Percentiles rank a stretch among this genome's conserved stretches.
Conservation (phyloP, 371 early-diverging fungal species). For the Rhizomucor pusillus region DNA sequence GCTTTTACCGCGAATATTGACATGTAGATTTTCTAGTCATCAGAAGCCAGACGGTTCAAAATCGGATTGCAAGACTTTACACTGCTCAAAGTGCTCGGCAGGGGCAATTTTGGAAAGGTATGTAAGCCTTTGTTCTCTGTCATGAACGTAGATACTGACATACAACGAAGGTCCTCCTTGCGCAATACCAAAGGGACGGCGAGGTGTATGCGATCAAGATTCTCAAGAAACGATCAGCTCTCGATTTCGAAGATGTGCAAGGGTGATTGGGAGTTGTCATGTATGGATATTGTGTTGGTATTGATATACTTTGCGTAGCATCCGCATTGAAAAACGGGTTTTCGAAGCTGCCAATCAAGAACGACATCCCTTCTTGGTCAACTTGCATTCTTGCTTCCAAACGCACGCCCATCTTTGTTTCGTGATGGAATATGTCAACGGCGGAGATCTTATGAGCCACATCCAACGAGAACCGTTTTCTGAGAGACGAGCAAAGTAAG, state of each 20-base stretch:
- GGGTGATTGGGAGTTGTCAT: constrained; percentile 29
- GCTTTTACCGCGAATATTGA: neutral
- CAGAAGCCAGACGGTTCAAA: constrained; percentile 2
- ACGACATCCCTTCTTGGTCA: constrained; percentile 95
- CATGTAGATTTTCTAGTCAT: neutral
- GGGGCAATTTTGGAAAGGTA: constrained; percentile 98
- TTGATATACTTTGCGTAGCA: constrained; percentile 25
- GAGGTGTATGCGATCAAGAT: constrained; percentile 96
- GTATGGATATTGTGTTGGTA: neutral
- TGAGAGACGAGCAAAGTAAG: constrained; percentile 78
- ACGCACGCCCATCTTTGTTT: constrained; percentile 92
- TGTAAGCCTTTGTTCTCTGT: neutral
- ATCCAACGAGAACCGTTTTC: constrained; percentile 86
- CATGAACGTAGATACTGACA: neutral
- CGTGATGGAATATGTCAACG: constrained; percentile 98
- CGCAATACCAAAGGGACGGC: constrained; percentile 79
- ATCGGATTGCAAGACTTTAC: constrained; percentile 77
- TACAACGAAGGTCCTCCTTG: constrained; percentile 87
- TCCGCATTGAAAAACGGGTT: constrained; percentile 91
- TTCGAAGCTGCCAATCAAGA: constrained; percentile 84
- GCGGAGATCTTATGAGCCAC: constrained; percentile 99
- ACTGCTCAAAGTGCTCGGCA: constrained; percentile 92
- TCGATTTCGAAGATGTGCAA: constrained; percentile 91
- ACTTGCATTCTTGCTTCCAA: constrained; percentile 96
- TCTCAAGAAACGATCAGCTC: constrained; percentile 93